Percentiles rank a stretch among this genome's conserved stretches.
phyloP scores from a whole-genome alignment of 2,329 filamentous ascomycete genomes.

The Elsinoe arachidis region DNA sequence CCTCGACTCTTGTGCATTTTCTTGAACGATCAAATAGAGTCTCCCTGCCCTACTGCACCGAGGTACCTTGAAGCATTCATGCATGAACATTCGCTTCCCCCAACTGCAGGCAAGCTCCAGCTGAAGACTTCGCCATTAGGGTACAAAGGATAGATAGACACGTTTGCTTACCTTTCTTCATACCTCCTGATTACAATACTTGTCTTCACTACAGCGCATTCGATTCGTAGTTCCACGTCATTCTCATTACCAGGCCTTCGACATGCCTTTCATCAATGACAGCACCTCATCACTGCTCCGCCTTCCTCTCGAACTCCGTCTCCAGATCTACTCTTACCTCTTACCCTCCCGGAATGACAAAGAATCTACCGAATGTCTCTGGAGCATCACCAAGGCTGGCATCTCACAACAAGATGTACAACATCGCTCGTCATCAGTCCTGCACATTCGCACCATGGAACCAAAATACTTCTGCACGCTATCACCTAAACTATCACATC shows the following conservation, averaged over 20 bases:
- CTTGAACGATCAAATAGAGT: not conserved
- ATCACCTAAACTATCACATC: slow-evolving; percentile 34
- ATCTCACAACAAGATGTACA: not conserved
- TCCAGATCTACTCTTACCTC: slow-evolving; percentile 39
- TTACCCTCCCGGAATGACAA: slow-evolving; percentile 30
- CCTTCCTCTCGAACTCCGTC: slow-evolving; percentile 38
- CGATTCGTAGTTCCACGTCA: not conserved
- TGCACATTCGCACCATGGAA: slow-evolving; percentile 38
- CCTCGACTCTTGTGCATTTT: not conserved
- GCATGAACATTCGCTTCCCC: not conserved
- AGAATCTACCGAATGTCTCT: slow-evolving; percentile 21
- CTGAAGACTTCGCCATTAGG: not conserved
- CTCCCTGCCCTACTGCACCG: not conserved
- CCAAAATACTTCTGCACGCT: slow-evolving; percentile 29
- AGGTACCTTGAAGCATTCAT: not conserved
- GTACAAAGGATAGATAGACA: not conserved
- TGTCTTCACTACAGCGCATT: not conserved
- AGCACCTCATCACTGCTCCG: slow-evolving; percentile 28
- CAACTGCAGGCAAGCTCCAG: not conserved
- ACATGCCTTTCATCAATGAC: not conserved
- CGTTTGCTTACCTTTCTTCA: not conserved
- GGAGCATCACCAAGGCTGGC: slow-evolving; percentile 23
- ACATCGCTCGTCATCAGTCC: slow-evolving; percentile 24
- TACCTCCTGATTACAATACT: not conserved
- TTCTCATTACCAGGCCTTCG: not conserved